Evolutionary conservation across 805 yeast species (phyloP), one percentile per base, ranked within the genome.

Genomic region (Lipomyces sp.): DNA sequence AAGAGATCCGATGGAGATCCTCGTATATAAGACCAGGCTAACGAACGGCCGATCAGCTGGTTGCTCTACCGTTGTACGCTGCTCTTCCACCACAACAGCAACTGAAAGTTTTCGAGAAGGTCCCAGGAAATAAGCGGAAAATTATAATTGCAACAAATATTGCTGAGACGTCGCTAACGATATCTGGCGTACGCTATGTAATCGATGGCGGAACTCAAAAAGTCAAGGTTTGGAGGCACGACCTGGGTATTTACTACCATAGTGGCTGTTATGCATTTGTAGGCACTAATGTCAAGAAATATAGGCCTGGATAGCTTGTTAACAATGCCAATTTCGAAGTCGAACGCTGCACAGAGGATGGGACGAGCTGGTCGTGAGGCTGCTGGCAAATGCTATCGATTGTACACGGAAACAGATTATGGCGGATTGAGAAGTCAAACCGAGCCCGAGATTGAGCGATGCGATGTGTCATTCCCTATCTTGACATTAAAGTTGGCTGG

Each of bases 311-410:
- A 97, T n/a, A 90, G 98, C 0, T 84, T 95, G 74, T 80, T 95
- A 60, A 93, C 97, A 0, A 92, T 95, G 0, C 95, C 99, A 0
- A 88, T 95, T 30, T 92, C 98, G 0, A 91, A 90, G 74, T 96
- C 98, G 0, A 90, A 97, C 51, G 99, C 98, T 0, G 85, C 90
- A 45, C 99, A 95, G 80, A 82, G 99, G 78, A 87, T 93, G 57
- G 99, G 99, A 77, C 90, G 99, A 83, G 98, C 99, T n/a, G 99
- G 99, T 69, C 91, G 99, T 86, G 98, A 95, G 79, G 84, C 87
- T 18, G 86, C 89, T 37, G 99, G 99, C 54, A 94, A 94, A 76
- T 90, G 95, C 55, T 95, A 83, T 78, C 80, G 98, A 66, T 79
- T 95, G 48, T 95, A 89, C 76, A 87, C 90, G 59, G 98, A 94